Conservation (phyloP, 1,284 basidiomycete genomes). For the Wallemia ichthyophaga region DNA sequence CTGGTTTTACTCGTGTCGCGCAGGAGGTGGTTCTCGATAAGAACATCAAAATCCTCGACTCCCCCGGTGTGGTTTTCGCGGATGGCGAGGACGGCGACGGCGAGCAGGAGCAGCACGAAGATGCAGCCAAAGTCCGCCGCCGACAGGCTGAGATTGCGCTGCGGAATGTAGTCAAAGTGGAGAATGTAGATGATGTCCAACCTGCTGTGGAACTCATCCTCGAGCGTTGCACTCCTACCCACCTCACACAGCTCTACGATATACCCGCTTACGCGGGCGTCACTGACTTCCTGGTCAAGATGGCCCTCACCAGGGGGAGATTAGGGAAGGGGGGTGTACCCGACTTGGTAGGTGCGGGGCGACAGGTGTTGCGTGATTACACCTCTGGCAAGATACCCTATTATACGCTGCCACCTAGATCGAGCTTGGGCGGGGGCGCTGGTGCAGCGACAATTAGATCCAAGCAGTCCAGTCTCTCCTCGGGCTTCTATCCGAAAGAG, state of each 20-base stretch:
- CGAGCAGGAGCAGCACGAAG: constrained; percentile 21
- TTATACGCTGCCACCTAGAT: constrained; percentile 1
- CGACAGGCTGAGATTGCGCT: constrained; percentile 37
- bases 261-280: constrained; percentile 38
- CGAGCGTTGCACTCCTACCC: constrained; percentile 30
- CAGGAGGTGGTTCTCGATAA: constrained; percentile 81
- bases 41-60: constrained; percentile 71
- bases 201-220: constrained; percentile 65
- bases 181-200: constrained; percentile 69
- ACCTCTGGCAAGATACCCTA: constrained; percentile 59
- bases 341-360: constrained; percentile 51
- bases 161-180: constrained; percentile 76
- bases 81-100: constrained; percentile 25
- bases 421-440: too few species aligned
- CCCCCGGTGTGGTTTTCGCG: constrained; percentile 67
- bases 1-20: constrained; percentile 81
- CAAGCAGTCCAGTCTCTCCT: not conserved
- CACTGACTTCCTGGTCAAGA: constrained; percentile 66
- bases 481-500: not conserved
- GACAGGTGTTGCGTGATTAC: constrained; percentile 74
- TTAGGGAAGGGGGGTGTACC: constrained; percentile 78
- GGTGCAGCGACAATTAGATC: not conserved
- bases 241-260: constrained; percentile 52
- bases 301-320: constrained; percentile 57
- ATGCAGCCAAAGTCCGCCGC: constrained; percentile 14